A percentile compares a stretch with the other conserved stretches of the same genome.
Evolutionary conservation across 257 asterid species (phyloP).

Genomic region (Forsythia suspensa): DNA sequence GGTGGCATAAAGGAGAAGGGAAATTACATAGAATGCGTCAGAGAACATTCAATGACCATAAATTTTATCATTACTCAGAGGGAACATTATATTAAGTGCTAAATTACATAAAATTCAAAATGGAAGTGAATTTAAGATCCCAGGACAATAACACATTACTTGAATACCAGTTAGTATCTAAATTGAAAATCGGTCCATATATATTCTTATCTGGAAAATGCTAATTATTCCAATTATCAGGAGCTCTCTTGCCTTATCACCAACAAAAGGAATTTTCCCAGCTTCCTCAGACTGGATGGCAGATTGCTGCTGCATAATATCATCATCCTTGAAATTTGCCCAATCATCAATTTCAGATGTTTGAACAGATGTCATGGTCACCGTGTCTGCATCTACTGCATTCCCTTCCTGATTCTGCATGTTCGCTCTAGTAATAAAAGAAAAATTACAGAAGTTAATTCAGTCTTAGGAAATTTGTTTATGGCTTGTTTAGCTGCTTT

Average conservation of each 20-base stretch:
- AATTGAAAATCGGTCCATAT: not conserved
- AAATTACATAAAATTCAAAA: not conserved
- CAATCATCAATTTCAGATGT: slow-evolving; percentile 58
- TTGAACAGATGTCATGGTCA: slow-evolving; percentile 32
- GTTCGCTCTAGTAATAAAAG: slow-evolving; percentile 26
- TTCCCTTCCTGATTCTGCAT: slow-evolving; percentile 58
- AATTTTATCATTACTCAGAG: not conserved
- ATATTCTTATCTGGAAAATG: slow-evolving; percentile 5
- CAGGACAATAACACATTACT: not conserved
- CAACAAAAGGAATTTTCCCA: slow-evolving; percentile 67
- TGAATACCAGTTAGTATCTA: not conserved
- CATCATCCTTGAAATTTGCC: slow-evolving; percentile 68
- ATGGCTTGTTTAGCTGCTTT: not conserved
- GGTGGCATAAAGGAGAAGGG: not conserved
- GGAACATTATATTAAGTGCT: not conserved
- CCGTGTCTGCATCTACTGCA: slow-evolving; percentile 37
- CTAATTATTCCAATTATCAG: slow-evolving; percentile 13
- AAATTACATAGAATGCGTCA: not conserved
- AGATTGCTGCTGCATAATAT: slow-evolving; percentile 71
- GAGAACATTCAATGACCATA: not conserved
- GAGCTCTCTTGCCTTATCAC: slow-evolving; percentile 70
- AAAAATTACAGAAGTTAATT: not conserved
- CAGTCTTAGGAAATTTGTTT: not conserved
- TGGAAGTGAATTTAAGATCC: not conserved
- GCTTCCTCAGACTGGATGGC: slow-evolving; percentile 76